These are phyloP conservation scores for Aspergillus bridgeri DNA, from an alignment of 495 filamentous ascomycete species.

Conservation along the genomic window DNA sequence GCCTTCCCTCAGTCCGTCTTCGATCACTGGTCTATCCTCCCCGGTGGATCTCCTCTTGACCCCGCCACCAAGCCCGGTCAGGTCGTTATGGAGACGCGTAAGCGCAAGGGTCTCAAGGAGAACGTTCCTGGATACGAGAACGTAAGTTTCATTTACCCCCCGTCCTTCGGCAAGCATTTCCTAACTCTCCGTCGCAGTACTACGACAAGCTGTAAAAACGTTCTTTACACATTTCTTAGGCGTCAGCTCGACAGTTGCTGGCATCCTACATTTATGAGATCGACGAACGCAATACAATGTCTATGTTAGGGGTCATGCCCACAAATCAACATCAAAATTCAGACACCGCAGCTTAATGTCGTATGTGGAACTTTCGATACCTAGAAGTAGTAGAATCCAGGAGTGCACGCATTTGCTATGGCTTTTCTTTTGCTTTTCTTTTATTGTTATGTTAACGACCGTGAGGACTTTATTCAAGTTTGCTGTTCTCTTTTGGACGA, in stretches of 20 bases:
- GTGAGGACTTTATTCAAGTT: conserved; percentile 18
- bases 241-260: conserved; percentile 32
- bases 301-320: conserved; percentile 28
- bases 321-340: conserved; percentile 23
- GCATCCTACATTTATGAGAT: conserved; percentile 48
- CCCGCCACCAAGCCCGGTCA: conserved; percentile 77
- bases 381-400: conserved; percentile 31
- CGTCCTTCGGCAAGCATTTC: conserved; percentile 12
- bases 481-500: conserved; percentile 29
- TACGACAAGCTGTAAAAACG: conserved; percentile 94
- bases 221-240: conserved; percentile 35
- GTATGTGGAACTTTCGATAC: conserved; percentile 25
- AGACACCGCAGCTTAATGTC: conserved; percentile 24
- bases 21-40: conserved; percentile 94
- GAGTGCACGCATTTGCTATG: conserved; percentile 27
- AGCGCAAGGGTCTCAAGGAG: conserved; percentile 99
- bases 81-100: conserved; percentile 85
- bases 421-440: conserved; percentile 27
- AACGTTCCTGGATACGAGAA: conserved; percentile 85
- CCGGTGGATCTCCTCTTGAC: conserved; percentile 92
- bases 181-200: conserved; percentile 70
- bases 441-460: conserved; percentile 31
- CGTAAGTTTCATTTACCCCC: conserved; percentile 58
- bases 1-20: conserved; percentile 99
- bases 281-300: conserved; percentile 52